Base-by-base conservation (phyloP, 345 rosid genomes). In the Lagerstroemia speciosa region DNA sequence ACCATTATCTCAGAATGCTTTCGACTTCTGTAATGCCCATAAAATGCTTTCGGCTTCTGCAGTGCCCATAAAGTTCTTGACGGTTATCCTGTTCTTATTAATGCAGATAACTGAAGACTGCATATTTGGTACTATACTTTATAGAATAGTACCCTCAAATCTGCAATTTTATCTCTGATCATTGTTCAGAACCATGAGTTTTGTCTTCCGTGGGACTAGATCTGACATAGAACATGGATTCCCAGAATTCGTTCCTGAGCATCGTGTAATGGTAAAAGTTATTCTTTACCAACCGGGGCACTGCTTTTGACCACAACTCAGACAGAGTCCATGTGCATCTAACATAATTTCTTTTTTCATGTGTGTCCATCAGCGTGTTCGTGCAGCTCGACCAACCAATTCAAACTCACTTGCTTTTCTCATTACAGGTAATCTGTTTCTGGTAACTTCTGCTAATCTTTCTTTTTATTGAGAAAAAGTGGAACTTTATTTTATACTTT, bases 351-450 rank as follows among this genome's bases (percentile, higher is more conserved):
- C n/a, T n/a, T 53, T 8, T 31, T 71, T 40, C 50, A 15, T 0
- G 29, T 55, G 37, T 43, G 41, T 45, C 30, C 53, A 10, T 24
- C 84, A 94, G 99, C 93, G 93, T 36, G 81, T 91, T 73, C 96
- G 87, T 83, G 91, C 86, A 66, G 84, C 80, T 67, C 90, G 95
- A 41, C 89, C 96, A 0, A 92, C 88, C 74, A 91, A 85, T 78
- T 82, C 93, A 27, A 91, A 91, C 78, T 89, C 97, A 24, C 81
- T 94, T 43, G 93, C 88, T 65, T 94, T 94, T 83, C 87, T 94
- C 20, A 88, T 91, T 63, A 88, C 98, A 19, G 95, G 99, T 91
- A 78, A 50, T 62, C 46, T 72, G 73, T 58, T 19, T 53, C 61
- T 45, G 40, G 64, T 20, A 27, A 36, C 30, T 30, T 37, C 55